Evolutionary conservation across 2,329 filamentous ascomycete genomes (phyloP).

Genomic region (Paradendryphiella salina): DNA sequence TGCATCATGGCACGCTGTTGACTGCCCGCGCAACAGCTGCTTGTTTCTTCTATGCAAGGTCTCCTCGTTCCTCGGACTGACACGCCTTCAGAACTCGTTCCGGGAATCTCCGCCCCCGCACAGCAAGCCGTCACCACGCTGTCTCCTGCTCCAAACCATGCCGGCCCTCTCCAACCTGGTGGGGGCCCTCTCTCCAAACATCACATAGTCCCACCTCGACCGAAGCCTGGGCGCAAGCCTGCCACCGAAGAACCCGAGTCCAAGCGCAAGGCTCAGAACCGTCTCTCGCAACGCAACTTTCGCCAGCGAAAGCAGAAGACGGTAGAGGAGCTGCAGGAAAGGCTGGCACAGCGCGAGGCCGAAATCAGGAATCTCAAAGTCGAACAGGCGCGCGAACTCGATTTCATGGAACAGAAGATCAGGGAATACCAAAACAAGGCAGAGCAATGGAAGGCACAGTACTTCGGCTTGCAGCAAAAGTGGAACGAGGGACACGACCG

Average conservation of each 20-base stretch:
- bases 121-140: conserved; percentile 26
- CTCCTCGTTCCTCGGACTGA: conserved; percentile 7
- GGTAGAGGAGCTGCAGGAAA: conserved; percentile 66
- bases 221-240: conserved; percentile 82
- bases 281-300: conserved; percentile 88
- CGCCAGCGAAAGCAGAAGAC: conserved; percentile 74
- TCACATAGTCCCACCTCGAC: conserved; percentile 49
- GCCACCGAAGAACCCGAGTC: conserved; percentile 90
- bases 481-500: background rate
- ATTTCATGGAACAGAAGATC: background rate
- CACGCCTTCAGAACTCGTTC: conserved; percentile 17
- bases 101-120: conserved; percentile 9
- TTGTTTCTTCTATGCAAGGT: too few relatives aligned
- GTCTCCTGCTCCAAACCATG: conserved; percentile 28
- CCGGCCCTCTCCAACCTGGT: conserved; percentile 36
- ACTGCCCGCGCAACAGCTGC: too few relatives aligned
- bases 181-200: conserved; percentile 46
- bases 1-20: too few relatives aligned
- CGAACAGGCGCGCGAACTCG: background rate
- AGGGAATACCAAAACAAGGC: background rate
- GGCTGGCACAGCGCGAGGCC: conserved; percentile 1
- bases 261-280: conserved; percentile 92
- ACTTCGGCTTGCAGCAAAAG: conserved; percentile 36
- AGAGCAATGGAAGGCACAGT: background rate
- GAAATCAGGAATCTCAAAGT: background rate